phyloP scores from a whole-genome alignment of 345 rosid genomes.

The Clarkia xantiana region DNA sequence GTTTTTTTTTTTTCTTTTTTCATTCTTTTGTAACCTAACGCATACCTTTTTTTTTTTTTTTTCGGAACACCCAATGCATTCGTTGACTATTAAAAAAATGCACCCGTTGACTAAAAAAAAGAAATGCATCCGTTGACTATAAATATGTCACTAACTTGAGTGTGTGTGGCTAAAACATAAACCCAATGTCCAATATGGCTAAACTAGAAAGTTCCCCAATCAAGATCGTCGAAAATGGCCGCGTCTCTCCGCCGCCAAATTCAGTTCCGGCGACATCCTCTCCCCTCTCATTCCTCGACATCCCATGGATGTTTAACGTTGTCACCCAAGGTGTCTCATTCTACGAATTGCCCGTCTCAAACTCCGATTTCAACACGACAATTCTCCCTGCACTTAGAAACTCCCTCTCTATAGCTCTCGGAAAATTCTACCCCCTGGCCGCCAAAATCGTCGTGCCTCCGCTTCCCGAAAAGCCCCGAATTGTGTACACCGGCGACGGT shows the following conservation, averaged over 20 bases:
- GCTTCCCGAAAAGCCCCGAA: background rate
- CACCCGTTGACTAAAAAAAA: too few relatives aligned
- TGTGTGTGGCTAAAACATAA: too few relatives aligned
- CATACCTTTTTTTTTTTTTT: too few relatives aligned
- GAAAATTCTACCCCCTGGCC: conserved; percentile 10
- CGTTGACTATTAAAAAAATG: too few relatives aligned
- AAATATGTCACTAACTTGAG: too few relatives aligned
- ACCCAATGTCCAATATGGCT: too few relatives aligned
- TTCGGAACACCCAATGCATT: too few relatives aligned
- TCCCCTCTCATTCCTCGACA: conserved; percentile 29
- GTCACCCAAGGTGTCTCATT: conserved; percentile 16
- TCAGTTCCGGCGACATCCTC: conserved; percentile 15
- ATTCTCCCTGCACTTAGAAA: conserved; percentile 8
- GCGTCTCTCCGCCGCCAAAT: conserved; percentile 19
- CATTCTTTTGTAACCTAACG: too few relatives aligned
- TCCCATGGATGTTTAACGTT: conserved; percentile 11
- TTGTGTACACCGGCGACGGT: background rate
- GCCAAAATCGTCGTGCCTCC: conserved; percentile 9
- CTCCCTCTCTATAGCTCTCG: conserved; percentile 6
- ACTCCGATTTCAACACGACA: conserved; percentile 12
- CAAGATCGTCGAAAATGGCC: conserved; percentile 11
- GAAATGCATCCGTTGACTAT: too few relatives aligned
- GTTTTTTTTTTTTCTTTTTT: too few relatives aligned
- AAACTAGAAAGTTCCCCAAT: background rate
- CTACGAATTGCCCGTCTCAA: conserved; percentile 18